A percentile compares a stretch with the other conserved stretches of the same genome.
phyloP scores from a whole-genome alignment of 2,329 filamentous ascomycete species.

The Akanthomyces dipterigenus region DNA sequence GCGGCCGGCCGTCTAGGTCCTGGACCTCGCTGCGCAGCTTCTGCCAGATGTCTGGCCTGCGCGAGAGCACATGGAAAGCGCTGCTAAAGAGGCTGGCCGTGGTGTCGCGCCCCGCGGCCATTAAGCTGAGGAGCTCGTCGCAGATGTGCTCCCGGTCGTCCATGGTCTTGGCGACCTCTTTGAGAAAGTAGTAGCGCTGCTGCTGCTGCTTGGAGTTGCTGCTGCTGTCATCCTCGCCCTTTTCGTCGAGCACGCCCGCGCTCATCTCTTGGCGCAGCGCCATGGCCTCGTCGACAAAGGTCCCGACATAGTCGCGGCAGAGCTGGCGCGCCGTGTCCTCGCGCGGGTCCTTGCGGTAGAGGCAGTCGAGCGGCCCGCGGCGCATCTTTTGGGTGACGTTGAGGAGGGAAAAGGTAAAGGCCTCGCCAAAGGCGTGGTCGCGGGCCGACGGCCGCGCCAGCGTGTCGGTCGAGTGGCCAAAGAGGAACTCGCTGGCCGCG shows the following conservation, averaged over 20 bases:
- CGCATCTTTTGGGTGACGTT: background rate
- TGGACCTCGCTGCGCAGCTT: conserved; percentile 11
- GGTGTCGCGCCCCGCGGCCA: conserved; percentile 20
- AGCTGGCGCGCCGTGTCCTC: background rate
- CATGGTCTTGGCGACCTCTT: conserved; percentile 14
- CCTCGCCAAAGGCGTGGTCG: background rate
- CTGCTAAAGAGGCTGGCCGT: conserved; percentile 19
- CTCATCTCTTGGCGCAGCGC: background rate
- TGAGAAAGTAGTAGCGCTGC: conserved; percentile 14
- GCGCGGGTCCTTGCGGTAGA: background rate
- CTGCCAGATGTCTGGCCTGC: conserved; percentile 5
- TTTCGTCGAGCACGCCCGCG: background rate
- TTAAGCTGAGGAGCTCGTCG: conserved; percentile 15
- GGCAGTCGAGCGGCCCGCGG: background rate
- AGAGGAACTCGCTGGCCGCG: conserved; percentile 46
- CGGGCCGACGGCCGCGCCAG: conserved; percentile 10
- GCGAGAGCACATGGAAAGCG: conserved; percentile 17
- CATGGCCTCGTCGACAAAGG: background rate
- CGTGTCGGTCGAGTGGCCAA: conserved; percentile 28
- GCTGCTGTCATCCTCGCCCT: background rate
- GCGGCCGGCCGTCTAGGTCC: background rate
- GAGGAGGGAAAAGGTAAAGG: background rate
- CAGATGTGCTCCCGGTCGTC: conserved; percentile 13
- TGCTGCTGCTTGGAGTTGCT: background rate
- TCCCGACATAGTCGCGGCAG: background rate